Conservation (phyloP, 2,329 filamentous ascomycete species). For the Ophiocordyceps polyrhachis-furcata region DNA sequence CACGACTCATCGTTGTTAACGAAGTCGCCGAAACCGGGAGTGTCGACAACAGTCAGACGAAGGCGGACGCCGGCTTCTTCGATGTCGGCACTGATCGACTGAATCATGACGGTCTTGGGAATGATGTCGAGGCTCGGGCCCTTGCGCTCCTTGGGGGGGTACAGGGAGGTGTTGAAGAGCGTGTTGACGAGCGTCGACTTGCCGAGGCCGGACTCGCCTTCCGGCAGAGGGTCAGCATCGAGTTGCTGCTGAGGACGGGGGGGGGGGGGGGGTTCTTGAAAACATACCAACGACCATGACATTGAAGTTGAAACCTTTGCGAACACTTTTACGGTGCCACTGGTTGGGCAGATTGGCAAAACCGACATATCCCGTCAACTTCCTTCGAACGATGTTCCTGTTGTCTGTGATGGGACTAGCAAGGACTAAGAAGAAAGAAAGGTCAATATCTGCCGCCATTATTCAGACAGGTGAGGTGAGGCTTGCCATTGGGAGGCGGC, state of each 20-base stretch:
- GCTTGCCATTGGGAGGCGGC: conserved; percentile 21
- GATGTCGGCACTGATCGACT: conserved; percentile 90
- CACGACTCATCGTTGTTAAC: conserved; percentile 99
- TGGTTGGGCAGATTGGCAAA: conserved; percentile 98
- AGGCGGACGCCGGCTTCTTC: conserved; percentile 97
- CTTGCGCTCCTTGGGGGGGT: conserved; percentile 97
- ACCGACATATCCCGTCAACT: conserved; percentile 94
- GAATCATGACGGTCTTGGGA: conserved; percentile 91
- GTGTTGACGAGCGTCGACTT: conserved; percentile 99
- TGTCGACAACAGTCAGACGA: conserved; percentile 91
- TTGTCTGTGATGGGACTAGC: conserved; percentile 41
- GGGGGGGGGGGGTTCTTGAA: neutral
- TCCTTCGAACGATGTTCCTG: conserved; percentile 93
- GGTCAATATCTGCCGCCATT: conserved; percentile 15
- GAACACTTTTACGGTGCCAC: conserved; percentile 99
- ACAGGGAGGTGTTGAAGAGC: conserved; percentile 97
- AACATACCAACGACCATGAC: conserved; percentile 98
- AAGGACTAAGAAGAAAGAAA: conserved; percentile 14
- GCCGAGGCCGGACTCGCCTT: conserved; percentile 96
- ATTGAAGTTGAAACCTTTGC: conserved; percentile 99
- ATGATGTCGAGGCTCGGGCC: conserved; percentile 94
- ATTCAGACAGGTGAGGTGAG: conserved; percentile 9
- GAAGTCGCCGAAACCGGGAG: conserved; percentile 95
- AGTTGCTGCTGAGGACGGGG: neutral
- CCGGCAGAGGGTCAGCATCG: neutral